phyloP scores from a whole-genome alignment of 2,329 filamentous ascomycete species.

The Botrytis hyacinthi region DNA sequence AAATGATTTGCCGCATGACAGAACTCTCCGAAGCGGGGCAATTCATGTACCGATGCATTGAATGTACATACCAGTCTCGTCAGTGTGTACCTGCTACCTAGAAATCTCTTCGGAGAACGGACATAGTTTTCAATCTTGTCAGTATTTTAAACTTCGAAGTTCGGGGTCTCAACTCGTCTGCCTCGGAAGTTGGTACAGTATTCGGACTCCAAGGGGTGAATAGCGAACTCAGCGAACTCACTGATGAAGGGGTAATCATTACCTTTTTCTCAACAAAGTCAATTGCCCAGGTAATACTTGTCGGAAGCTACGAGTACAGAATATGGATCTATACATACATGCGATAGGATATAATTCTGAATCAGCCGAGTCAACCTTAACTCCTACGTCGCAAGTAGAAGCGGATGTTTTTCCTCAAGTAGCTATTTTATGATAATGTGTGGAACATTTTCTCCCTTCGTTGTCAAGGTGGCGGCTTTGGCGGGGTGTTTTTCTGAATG shows the following conservation, averaged over 20 bases:
- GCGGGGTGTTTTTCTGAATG: slow-evolving; percentile 1
- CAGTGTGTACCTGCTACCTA: too few species aligned
- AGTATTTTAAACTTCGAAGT: not conserved
- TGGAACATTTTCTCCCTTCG: not conserved
- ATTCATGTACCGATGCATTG: not conserved
- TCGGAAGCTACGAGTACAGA: not conserved
- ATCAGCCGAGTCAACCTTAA: not conserved
- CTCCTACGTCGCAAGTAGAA: not conserved
- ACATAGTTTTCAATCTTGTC: not conserved
- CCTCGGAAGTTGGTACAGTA: not conserved
- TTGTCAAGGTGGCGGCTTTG: slow-evolving; percentile 13
- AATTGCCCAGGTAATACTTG: not conserved
- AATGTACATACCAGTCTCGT: not conserved
- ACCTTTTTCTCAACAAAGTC: not conserved
- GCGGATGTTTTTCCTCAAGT: slow-evolving; percentile 11
- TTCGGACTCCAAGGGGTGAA: not conserved
- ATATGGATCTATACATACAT: not conserved
- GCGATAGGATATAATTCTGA: not conserved
- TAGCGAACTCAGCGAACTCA: not conserved
- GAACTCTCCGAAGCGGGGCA: not conserved
- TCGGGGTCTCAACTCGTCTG: not conserved
- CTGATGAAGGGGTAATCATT: not conserved
- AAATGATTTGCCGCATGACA: not conserved
- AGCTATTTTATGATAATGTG: not conserved
- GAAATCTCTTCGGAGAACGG: not conserved